Evolutionary conservation across 306 rosid species (phyloP).

Genomic region (Phaseolus lunatus): DNA sequence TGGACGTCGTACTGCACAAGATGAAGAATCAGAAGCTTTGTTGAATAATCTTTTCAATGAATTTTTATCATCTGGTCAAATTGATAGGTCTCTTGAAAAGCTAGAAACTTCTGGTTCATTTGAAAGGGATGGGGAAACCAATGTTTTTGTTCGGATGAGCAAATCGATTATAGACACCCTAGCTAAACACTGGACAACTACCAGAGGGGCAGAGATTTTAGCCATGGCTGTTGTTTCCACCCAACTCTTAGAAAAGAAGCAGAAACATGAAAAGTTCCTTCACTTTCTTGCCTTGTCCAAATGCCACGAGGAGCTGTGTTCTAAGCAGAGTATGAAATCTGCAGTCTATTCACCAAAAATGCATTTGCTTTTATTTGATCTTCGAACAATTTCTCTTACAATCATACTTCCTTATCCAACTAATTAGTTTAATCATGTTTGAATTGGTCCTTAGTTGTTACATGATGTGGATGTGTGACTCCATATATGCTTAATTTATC

Average conservation of each 20-base stretch:
- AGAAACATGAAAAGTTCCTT: constrained; percentile 85
- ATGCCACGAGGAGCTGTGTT: constrained; percentile 97
- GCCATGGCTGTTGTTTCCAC: constrained; percentile 87
- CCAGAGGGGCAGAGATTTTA: constrained; percentile 97
- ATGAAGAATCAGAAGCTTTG: constrained; percentile 95
- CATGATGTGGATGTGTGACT: constrained; percentile 28
- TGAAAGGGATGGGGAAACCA: constrained; percentile 92
- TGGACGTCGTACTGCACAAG: constrained; percentile 74
- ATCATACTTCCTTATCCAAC: constrained; percentile 17
- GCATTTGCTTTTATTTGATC: constrained; percentile 43
- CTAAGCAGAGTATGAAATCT: constrained; percentile 77
- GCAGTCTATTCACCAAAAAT: constrained; percentile 26
- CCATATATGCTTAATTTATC: constrained; percentile 30
- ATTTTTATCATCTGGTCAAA: constrained; percentile 80
- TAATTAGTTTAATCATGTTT: constrained; percentile 32
- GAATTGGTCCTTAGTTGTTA: neutral
- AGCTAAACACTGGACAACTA: constrained; percentile 99
- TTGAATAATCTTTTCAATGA: constrained; percentile 79
- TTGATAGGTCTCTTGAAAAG: constrained; percentile 78
- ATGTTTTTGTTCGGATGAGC: constrained; percentile 87
- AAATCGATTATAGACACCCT: constrained; percentile 91
- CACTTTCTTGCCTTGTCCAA: constrained; percentile 93
- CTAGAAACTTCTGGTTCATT: constrained; percentile 82
- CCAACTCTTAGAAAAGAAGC: constrained; percentile 91
- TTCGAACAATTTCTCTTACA: constrained; percentile 29